Base-by-base conservation (phyloP, 2,329 filamentous ascomycete genomes). In the Cercospora beticola region DNA sequence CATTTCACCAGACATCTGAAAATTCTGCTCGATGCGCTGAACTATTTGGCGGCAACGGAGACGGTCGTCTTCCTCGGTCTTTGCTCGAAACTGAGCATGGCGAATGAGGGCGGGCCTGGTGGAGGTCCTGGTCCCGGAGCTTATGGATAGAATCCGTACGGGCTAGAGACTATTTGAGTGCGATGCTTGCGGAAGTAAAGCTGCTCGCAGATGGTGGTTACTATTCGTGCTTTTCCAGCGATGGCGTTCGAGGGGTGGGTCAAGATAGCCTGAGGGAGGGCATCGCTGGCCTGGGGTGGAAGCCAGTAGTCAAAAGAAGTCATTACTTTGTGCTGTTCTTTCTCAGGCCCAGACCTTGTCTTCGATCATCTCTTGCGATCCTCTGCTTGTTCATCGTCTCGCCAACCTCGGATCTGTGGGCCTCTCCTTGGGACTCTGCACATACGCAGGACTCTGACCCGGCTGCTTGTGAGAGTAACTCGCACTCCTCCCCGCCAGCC, bases 41-140 rank as follows among this genome's bases (percentile, higher is more conserved):
- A 99, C 75, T 97, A 98, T 80, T 96, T 97, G 75, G 95, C 95
- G 2, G 95, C 95, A 0, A 98, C 95, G 0, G 95, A 99, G 83
- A 98, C 95, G 46, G 94, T 97, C 3, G 95, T 97, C 18, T 85
- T 99, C 72, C 82, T 98, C 70, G 94, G 94, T 72, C 83, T 99
- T 16, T 97, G 93, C 77, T 93, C 93, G 12, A 83, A 93, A 69
- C 78, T 97, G 76, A 94, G 91, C 75, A 92, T 91, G 68, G 92
- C 92, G 12, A 93, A 92, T 69, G 91, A 94, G 77, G 92, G 91
- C 1, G 76, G 77, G 0, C 65, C 71, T 10, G 73, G 64, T 66
- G 74, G 74, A 23, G 74, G 75, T 14, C 68, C 62, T 58, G 72
- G 71, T 40, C 70, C 70, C 8, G 68, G 66, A 28, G 71, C 72